These are phyloP conservation scores for Lachnellula hyalina DNA, from an alignment of 2,329 filamentous ascomycete species.

Conservation along the genomic window DNA sequence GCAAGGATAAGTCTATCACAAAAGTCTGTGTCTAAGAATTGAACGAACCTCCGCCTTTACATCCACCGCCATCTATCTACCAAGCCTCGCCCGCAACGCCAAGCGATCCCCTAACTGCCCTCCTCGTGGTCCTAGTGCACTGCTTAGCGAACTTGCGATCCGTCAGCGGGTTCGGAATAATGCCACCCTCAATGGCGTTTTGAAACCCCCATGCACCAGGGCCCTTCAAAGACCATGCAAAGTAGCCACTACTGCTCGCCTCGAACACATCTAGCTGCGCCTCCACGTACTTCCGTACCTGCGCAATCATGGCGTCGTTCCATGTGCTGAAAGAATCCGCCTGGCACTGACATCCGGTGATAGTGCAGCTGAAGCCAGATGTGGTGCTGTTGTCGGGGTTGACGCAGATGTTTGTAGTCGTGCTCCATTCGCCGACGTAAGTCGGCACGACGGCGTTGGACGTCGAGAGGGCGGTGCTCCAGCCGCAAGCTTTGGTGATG, in stretches of 20 bases:
- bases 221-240: slow-evolving; percentile 37
- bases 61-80: background rate
- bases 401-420: slow-evolving; percentile 36
- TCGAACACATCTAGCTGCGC: slow-evolving; percentile 39
- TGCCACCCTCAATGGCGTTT: slow-evolving; percentile 33
- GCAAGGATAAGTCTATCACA: too few relatives aligned
- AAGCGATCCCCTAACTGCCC: slow-evolving; percentile 8
- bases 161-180: slow-evolving; percentile 33
- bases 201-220: slow-evolving; percentile 35
- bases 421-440: slow-evolving; percentile 38
- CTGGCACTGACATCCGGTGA: slow-evolving; percentile 35
- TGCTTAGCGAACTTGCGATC: slow-evolving; percentile 18
- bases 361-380: slow-evolving; percentile 30
- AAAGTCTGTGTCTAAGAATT: background rate
- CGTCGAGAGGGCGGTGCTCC: slow-evolving; percentile 28
- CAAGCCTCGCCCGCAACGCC: slow-evolving; percentile 1
- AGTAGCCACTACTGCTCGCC: slow-evolving; percentile 33
- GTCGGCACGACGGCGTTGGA: slow-evolving; percentile 31
- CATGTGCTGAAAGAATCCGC: slow-evolving; percentile 30
- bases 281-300: slow-evolving; percentile 35
- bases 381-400: slow-evolving; percentile 34
- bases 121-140: slow-evolving; percentile 14
- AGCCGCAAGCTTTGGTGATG: slow-evolving; percentile 36
- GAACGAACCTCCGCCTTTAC: background rate
- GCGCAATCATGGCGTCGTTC: slow-evolving; percentile 31